Evolutionary conservation across 768 basidiomycete species (phyloP).

Genomic region (Agaricus blazei): DNA sequence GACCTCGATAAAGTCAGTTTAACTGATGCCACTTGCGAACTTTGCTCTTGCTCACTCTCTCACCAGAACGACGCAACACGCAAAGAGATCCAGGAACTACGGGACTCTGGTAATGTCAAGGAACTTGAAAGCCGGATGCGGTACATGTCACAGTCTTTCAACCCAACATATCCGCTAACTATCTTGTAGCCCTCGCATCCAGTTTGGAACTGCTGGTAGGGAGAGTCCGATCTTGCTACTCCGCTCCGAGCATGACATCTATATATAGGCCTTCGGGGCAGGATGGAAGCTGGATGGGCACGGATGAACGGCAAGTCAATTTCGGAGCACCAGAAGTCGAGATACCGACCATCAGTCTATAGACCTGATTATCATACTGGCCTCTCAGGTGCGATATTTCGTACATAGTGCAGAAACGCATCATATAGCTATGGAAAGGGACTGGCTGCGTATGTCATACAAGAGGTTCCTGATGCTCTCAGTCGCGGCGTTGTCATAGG

Average conservation of each 20-base stretch:
- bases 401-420: background rate
- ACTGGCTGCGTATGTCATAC: constrained; percentile 65
- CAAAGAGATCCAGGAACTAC: constrained; percentile 42
- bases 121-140: constrained; percentile 57
- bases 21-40: background rate
- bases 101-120: constrained; percentile 31
- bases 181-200: constrained; percentile 55
- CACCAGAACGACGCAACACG: constrained; percentile 46
- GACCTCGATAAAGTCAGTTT: background rate
- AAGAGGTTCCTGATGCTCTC: constrained; percentile 46
- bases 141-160: constrained; percentile 22
- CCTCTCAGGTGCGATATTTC: constrained; percentile 56
- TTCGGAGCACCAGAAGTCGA: background rate
- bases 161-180: background rate
- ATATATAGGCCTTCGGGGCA: constrained; percentile 60
- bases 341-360: background rate
- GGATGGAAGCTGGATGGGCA: constrained; percentile 88
- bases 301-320: constrained; percentile 66
- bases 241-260: background rate
- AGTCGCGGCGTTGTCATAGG: constrained; percentile 75
- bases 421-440: constrained; percentile 41
- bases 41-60: background rate
- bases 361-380: constrained; percentile 75
- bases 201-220: constrained; percentile 84
- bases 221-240: background rate